Evolutionary conservation across 2,329 filamentous ascomycete species (phyloP).

Genomic region (Corynespora cassiicola): DNA sequence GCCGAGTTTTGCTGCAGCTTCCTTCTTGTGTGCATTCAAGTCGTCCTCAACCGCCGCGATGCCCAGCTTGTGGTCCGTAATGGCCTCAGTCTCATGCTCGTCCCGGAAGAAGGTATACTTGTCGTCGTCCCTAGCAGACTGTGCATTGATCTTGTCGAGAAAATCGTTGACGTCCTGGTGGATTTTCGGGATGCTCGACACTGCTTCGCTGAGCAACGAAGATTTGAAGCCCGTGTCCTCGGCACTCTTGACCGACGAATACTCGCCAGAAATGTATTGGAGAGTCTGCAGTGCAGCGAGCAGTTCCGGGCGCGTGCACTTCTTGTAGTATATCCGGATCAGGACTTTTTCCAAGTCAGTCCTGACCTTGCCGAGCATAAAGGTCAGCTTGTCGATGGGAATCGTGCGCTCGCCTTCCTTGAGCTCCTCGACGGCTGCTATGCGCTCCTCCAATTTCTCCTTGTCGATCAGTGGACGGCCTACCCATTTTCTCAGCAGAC

Average conservation of each 20-base stretch:
- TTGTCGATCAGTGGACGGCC: slow-evolving; percentile 86
- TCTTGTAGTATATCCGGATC: slow-evolving; percentile 96
- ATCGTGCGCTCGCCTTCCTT: slow-evolving; percentile 70
- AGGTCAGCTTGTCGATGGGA: slow-evolving; percentile 75
- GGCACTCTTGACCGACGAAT: slow-evolving; percentile 68
- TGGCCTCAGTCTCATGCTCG: slow-evolving; percentile 84
- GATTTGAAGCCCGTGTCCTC: slow-evolving; percentile 77
- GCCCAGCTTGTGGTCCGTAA: slow-evolving; percentile 87
- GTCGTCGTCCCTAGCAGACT: slow-evolving; percentile 84
- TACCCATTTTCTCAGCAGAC: slow-evolving; percentile 92
- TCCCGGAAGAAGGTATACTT: slow-evolving; percentile 95
- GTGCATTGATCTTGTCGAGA: slow-evolving; percentile 83
- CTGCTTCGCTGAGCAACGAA: slow-evolving; percentile 70
- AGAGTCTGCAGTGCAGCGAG: slow-evolving; percentile 84
- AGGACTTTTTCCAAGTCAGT: slow-evolving; percentile 90
- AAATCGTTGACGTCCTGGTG: slow-evolving; percentile 74
- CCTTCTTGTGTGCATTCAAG: slow-evolving; percentile 75
- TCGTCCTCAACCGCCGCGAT: slow-evolving; percentile 94
- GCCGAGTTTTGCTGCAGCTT: slow-evolving; percentile 74
- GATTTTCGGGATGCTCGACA: slow-evolving; percentile 79
- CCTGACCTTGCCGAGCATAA: slow-evolving; percentile 73
- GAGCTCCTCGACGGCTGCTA: slow-evolving; percentile 86
- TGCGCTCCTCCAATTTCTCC: slow-evolving; percentile 74
- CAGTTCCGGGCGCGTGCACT: slow-evolving; percentile 89
- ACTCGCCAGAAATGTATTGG: slow-evolving; percentile 81